Evolutionary conservation across 768 basidiomycete species (phyloP), one percentile per base, ranked within the genome.

Genomic region (Mrakia frigida): DNA sequence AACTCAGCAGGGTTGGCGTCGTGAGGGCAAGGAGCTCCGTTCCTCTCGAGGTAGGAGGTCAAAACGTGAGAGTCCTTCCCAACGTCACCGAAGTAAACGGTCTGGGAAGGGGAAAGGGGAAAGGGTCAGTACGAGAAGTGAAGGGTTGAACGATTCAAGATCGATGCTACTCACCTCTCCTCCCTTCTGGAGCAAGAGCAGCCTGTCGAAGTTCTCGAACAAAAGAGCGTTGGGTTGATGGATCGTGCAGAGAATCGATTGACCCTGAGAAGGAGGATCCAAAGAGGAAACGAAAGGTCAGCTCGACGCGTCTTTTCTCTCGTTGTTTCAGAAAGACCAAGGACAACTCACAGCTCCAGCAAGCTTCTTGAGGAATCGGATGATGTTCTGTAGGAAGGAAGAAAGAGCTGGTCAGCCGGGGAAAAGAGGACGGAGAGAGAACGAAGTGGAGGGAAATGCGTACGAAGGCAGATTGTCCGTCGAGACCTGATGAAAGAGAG

Each of bases 221-320:
- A 94, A 84, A 80, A 93, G 89, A 2, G 91, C 91, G 35, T 92
- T 93, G 4, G 93, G 93, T 85, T 91, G 93, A 78, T 93, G 70
- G 25, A 72, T 72, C 28, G 70, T 72, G 53, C 70, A 72, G 52
- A 72, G 53, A 37, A 72, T 53, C 31, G 70, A 61, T 46, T 39
- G 41, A 35, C 35, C n/a, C 18, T 67, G 35, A 31, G 18, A 2
- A 7, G 35, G 23, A 10, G 35, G 60, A 21, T 31, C 33, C 1
- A 25, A 31, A 9, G 3, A 21, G 18, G 25, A 21, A 59, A n/a
- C 11, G 10, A 28, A 28, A 7, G 25, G 69, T 43, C 43, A 43
- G 43, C 43, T 43, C 43, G 11, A 14, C n/a, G n/a, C n/a, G n/a
- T n/a, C n/a, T n/a, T n/a, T n/a, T 43, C 43, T 9, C 10, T 43